A percentile compares a stretch with the other conserved stretches of the same genome.
Conservation (phyloP, 116 monocot genomes). For the Dioscorea cayenensis region DNA sequence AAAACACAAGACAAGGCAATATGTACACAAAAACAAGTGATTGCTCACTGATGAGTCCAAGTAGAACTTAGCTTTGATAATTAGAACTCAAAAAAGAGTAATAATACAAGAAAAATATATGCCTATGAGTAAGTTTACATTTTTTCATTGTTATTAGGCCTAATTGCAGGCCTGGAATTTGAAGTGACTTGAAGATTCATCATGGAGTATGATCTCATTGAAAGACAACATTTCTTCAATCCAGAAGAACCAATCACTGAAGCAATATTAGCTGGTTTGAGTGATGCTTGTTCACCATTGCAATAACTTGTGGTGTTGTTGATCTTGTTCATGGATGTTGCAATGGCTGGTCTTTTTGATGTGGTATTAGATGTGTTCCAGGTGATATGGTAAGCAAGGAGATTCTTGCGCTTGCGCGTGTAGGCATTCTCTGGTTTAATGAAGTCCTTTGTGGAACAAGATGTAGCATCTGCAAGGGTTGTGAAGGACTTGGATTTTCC, state of each 20-base stretch:
- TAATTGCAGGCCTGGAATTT: slow-evolving; percentile 1
- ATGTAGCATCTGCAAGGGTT: slow-evolving; percentile 21
- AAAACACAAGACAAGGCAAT: too few species aligned
- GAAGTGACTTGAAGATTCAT: slow-evolving; percentile 17
- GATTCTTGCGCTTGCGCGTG: slow-evolving; percentile 26
- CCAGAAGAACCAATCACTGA: slow-evolving; percentile 1
- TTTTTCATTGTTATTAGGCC: neutral
- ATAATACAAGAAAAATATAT: neutral
- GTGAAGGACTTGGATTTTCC: slow-evolving; percentile 54
- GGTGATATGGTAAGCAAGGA: slow-evolving; percentile 28
- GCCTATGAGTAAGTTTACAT: neutral
- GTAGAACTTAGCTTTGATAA: too few species aligned
- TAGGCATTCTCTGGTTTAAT: slow-evolving; percentile 32
- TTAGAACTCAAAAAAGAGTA: too few species aligned
- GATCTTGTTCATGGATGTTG: slow-evolving; percentile 5
- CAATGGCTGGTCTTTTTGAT: slow-evolving; percentile 38
- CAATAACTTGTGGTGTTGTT: neutral
- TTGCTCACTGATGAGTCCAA: too few species aligned
- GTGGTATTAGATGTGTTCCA: slow-evolving; percentile 17
- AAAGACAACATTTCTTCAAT: neutral
- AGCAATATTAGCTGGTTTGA: neutral
- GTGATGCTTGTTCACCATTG: slow-evolving; percentile 17
- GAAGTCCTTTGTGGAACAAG: slow-evolving; percentile 28
- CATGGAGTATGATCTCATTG: slow-evolving; percentile 34
- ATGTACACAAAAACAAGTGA: too few species aligned